Percentiles rank a stretch among this genome's conserved stretches.
phyloP scores from a whole-genome alignment of 495 filamentous ascomycete genomes.

The Trichocladium uniseriatum region DNA sequence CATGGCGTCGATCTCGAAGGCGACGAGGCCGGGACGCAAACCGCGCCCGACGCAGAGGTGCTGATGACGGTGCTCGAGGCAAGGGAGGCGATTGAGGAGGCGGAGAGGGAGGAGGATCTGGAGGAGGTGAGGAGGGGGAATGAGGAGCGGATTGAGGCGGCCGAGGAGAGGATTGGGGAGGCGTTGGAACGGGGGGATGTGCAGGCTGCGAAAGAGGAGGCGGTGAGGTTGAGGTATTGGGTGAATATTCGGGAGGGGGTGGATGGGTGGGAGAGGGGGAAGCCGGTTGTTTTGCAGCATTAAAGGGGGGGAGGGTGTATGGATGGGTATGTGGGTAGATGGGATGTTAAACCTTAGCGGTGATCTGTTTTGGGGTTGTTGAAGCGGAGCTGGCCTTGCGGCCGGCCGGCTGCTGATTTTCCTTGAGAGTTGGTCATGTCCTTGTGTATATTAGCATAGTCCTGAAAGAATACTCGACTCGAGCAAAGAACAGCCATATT shows the following conservation, averaged over 20 bases:
- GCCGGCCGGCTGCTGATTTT: too few relatives aligned
- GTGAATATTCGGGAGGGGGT: slow-evolving; percentile 74
- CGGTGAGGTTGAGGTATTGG: slow-evolving; percentile 82
- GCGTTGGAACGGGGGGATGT: slow-evolving; percentile 61
- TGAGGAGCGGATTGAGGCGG: slow-evolving; percentile 51
- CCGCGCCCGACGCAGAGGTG: slow-evolving; percentile 62
- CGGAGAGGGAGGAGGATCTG: slow-evolving; percentile 53
- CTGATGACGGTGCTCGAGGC: slow-evolving; percentile 84
- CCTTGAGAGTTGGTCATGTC: too few relatives aligned
- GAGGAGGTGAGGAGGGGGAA: slow-evolving; percentile 54
- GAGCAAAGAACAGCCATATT: too few relatives aligned
- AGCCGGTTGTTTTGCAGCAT: slow-evolving; percentile 57
- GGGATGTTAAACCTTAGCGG: too few relatives aligned
- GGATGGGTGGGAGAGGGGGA: slow-evolving; percentile 72
- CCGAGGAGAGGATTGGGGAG: slow-evolving; percentile 48
- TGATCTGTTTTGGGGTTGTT: neutral
- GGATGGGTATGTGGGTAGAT: neutral
- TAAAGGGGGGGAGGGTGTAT: slow-evolving; percentile 45
- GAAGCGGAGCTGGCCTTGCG: too few relatives aligned
- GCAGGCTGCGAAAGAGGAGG: slow-evolving; percentile 56
- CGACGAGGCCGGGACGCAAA: slow-evolving; percentile 62
- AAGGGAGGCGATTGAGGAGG: slow-evolving; percentile 75
- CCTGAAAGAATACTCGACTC: too few relatives aligned
- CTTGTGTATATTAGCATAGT: too few relatives aligned
- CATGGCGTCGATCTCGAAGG: slow-evolving; percentile 67